Evolutionary conservation across 768 basidiomycete genomes (phyloP), one percentile per base, ranked within the genome.

Genomic region (Boletus barrowsii): DNA sequence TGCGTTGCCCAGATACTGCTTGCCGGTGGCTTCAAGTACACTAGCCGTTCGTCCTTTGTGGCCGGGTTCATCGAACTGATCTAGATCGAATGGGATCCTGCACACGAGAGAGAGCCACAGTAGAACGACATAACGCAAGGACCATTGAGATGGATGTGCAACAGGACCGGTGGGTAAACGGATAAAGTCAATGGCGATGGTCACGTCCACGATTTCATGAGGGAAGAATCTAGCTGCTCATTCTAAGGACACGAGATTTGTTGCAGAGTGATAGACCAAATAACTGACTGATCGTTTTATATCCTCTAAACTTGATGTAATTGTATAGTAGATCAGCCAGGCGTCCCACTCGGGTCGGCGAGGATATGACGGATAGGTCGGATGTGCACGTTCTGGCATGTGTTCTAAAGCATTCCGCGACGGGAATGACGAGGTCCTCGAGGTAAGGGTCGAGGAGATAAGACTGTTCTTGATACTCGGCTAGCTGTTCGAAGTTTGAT

Each of bases 81-180:
- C 79, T 37, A 99, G 75, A 65, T 91, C 86, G 69, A 99, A 99
- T 0, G 97, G 97, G 17, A 98, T 86, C 75, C 90, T 92, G 74
- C 90, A 88, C 45, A 97, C 87, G 22, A 99, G 81, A 20, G 91
- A 89, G n/a, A 98, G 78, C 96, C 96, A 98, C 11, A 97, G 76
- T 10, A 99, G 76, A 24, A 91, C 75, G 30, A 89, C 78, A 65
- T 95, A 93, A 55, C 93, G 86, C 48, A 93, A 68, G 22, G 87
- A 74, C 97, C 97, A 98, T 37, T 84, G 80, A 10, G 68, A 63
- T 1, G 68, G 59, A 45, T 72, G 69, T 52, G 76, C 67, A 14
- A 71, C 73, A 11, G 79, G 74, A 26, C 75, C 78, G 36, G 76
- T 72, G 18, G 74, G 75, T 35, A 75, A 62, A 33, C 76, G 72